phyloP scores from a whole-genome alignment of 192 early-diverging fungal species.

The Powellomyces hirtus region DNA sequence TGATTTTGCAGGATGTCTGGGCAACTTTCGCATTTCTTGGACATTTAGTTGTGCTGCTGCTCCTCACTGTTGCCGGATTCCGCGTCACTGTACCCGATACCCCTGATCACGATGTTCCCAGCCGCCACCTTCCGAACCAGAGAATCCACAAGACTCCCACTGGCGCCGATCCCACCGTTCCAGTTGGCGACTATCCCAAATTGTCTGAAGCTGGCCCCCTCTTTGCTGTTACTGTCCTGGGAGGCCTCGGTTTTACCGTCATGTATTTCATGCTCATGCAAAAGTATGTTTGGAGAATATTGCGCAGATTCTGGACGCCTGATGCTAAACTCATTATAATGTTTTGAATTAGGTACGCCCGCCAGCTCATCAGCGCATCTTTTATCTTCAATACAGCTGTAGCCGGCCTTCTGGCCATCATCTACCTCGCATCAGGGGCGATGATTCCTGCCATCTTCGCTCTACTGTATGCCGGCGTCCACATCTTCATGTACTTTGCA shows the following conservation, averaged over 20 bases:
- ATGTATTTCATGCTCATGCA: conserved; percentile 41
- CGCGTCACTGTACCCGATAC: neutral
- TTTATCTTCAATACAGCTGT: conserved; percentile 35
- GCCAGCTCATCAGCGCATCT: conserved; percentile 44
- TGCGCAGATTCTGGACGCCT: neutral
- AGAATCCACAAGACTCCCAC: neutral
- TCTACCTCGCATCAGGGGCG: conserved; percentile 10
- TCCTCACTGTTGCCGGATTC: conserved; percentile 5
- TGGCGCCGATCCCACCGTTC: neutral
- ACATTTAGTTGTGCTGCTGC: conserved; percentile 2
- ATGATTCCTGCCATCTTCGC: conserved; percentile 1
- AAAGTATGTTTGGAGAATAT: neutral
- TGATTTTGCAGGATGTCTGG: conserved; percentile 11
- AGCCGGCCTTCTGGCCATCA: conserved; percentile 22
- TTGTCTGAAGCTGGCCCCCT: neutral
- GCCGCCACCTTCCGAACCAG: neutral
- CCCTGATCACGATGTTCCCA: neutral
- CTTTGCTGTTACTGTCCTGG: neutral
- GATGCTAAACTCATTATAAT: neutral
- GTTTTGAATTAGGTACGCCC: conserved; percentile 33
- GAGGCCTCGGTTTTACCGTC: conserved; percentile 30
- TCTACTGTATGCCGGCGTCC: conserved; percentile 3
- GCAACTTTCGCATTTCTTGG: neutral
- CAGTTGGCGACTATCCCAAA: conserved; percentile 1
- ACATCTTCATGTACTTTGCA: conserved; percentile 30